phyloP scores from a whole-genome alignment of 75 land plant genomes.

The Picea sitchensis region DNA sequence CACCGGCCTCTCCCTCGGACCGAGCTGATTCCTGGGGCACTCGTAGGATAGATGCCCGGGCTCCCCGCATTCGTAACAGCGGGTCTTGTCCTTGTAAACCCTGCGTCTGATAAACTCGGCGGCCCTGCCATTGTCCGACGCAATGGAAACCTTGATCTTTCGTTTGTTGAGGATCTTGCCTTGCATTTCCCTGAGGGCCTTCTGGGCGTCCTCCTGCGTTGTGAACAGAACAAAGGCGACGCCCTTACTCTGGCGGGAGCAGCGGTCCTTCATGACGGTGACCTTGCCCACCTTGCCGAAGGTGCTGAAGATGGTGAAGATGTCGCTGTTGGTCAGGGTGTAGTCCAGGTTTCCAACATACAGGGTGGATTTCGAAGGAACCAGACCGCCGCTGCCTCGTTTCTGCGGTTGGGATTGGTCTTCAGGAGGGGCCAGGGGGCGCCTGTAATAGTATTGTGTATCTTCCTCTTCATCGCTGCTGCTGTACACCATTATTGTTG shows the following conservation, averaged over 20 bases:
- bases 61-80: conserved; percentile 97
- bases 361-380: conserved; percentile 94
- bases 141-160: conserved; percentile 68
- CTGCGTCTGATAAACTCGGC: conserved; percentile 75
- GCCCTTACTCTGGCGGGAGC: conserved; percentile 72
- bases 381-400: conserved; percentile 81
- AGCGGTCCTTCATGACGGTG: conserved; percentile 85
- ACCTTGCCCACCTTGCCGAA: conserved; percentile 91
- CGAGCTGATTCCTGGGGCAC: conserved; percentile 82
- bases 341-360: conserved; percentile 90
- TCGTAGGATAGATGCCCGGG: conserved; percentile 88
- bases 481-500: background rate
- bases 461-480: conserved; percentile 4
- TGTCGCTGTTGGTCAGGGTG: conserved; percentile 90
- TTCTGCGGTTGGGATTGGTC: conserved; percentile 4
- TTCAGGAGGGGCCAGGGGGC: background rate
- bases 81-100: conserved; percentile 89
- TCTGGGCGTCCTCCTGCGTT: conserved; percentile 62
- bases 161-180: conserved; percentile 83
- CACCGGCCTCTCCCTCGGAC: conserved; percentile 74
- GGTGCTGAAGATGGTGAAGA: conserved; percentile 92
- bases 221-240: conserved; percentile 94
- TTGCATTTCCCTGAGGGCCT: conserved; percentile 61
- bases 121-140: conserved; percentile 92
- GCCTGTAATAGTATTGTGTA: background rate